Evolutionary conservation across 202 grass and related monocot genomes (phyloP), one percentile per base, ranked within the genome.

Genomic region (Cymbopogon flexuosus): DNA sequence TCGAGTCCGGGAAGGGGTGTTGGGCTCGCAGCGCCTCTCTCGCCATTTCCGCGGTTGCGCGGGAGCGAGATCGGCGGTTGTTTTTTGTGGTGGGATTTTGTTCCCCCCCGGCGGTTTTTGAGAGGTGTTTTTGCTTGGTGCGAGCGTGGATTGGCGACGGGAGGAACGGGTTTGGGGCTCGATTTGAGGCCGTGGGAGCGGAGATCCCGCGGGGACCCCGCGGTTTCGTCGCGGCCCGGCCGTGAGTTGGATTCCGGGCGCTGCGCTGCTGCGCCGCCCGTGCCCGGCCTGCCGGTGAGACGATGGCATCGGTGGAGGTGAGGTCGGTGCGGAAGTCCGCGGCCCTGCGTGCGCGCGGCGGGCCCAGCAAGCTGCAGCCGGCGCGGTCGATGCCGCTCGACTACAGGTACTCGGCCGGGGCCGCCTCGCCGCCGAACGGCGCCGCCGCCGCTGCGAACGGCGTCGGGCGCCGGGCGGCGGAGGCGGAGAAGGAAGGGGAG

Each of bases 261-360:
- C 71, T 3, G 69, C 23, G 3, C 1, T 3, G 39, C 62, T 42
- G 45, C 45, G 11, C 3, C 59, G 15, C 69, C 66, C 75, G 27
- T 27, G 49, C 64, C 61, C 57, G 70, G 65, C 86, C 79, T 45
- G 46, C 45, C 77, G 77, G 63, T 45, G 68, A 30, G 15, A 57
- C 45, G 68, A 97, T 97, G 93, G 86, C 90, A 59, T 93, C 93
- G 35, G 88, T 88, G 41, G 90, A 90, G 43, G 83, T 90, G 63
- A 52, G 81, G 63, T 34, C 89, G 24, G 88, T 89, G 62, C 87
- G 90, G 30, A 86, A 90, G 64, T 65, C 86, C 60, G 8, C 87
- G 21, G 89, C 83, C 30, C 86, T 89, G 73, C 81, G 84, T 5
- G 51, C 88, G 61, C 79, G 95, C 62, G 70, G 31, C 62, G 73